Conservation (phyloP, 2,329 filamentous ascomycete species). For the Ceratocystis variospora region DNA sequence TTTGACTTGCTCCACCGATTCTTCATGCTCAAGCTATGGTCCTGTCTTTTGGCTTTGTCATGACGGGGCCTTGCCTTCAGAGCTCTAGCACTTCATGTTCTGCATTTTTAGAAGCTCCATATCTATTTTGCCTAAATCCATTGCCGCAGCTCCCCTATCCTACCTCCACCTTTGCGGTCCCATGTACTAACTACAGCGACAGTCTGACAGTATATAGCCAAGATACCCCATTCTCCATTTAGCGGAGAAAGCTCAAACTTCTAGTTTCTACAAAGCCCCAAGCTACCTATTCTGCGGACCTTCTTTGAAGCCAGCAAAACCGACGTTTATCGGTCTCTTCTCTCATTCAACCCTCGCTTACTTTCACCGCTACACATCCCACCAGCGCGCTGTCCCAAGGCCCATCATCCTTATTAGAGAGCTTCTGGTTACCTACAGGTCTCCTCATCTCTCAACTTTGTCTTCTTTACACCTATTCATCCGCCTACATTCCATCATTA, state of each 20-base stretch:
- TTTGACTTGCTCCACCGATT: background rate
- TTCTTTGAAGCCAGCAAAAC: background rate
- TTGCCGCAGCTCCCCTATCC: background rate
- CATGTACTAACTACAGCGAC: slow-evolving; percentile 1
- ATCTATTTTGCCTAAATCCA: background rate
- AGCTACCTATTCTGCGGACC: background rate
- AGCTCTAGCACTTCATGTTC: background rate
- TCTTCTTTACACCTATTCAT: background rate
- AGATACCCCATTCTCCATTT: background rate
- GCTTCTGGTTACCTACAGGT: background rate
- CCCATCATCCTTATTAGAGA: background rate
- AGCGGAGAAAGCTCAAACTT: background rate
- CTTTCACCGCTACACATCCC: background rate
- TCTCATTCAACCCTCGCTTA: background rate
- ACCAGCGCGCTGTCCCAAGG: background rate
- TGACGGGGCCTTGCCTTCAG: background rate
- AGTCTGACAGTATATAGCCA: background rate
- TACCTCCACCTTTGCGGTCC: background rate
- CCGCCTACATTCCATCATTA: background rate
- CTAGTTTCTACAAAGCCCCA: background rate
- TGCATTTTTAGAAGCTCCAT: background rate
- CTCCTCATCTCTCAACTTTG: slow-evolving; percentile 1
- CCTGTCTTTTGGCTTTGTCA: background rate
- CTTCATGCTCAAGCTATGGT: background rate
- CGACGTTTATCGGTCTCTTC: background rate